Base-by-base conservation (phyloP, 164 flowering plant genomes). In the Taxillus chinensis region DNA sequence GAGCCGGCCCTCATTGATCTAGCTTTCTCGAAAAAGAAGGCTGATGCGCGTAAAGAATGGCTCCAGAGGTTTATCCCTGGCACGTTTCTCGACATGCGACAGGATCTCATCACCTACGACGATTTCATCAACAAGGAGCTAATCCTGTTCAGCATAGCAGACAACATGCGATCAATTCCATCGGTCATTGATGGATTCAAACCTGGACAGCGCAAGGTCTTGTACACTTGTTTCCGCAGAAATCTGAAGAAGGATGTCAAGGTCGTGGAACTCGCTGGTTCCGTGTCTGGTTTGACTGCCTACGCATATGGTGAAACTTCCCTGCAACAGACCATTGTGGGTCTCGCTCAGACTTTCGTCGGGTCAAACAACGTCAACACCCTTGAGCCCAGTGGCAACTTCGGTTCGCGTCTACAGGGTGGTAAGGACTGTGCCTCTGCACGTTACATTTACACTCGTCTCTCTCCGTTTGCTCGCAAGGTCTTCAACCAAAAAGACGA, bases 381-480 rank as follows among this genome's bases (percentile, higher is more conserved):
- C 62, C 74, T 93, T 46, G 55, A 63, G 49, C 97, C 97, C 5
- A 74, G 62, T 62, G 99, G 99, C 5, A 92, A 89, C 57, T 93
- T 90, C 74, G 99, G 99, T 17, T 86, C 92, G 38, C 87, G 97
- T 4, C 67, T n/a, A 45, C 78, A 93, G 97, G 97, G 99, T 57
- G 99, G 99, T 60, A 93, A 93, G 79, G 99, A 93, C 69, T 86
- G 83, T 83, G 99, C 99, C 15, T 87, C 93, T 83, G 75, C 91
- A 13, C 79, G 99, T 69, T 93, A 93, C 69, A 74, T 93, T 3
- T 82, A 45, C 68, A 93, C 97, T 12, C 41, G 66, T 49, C 86
- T 93, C 45, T 74, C 82, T 50, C 84, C 92, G 4, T 68, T 87
- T 41, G 82, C 97, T 12, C 56, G 99, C 39, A 77, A 79, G 60